A percentile compares a stretch with the other conserved stretches of the same genome.
Conservation (phyloP, 148 eudicot species). For the Bassia scoparia region DNA sequence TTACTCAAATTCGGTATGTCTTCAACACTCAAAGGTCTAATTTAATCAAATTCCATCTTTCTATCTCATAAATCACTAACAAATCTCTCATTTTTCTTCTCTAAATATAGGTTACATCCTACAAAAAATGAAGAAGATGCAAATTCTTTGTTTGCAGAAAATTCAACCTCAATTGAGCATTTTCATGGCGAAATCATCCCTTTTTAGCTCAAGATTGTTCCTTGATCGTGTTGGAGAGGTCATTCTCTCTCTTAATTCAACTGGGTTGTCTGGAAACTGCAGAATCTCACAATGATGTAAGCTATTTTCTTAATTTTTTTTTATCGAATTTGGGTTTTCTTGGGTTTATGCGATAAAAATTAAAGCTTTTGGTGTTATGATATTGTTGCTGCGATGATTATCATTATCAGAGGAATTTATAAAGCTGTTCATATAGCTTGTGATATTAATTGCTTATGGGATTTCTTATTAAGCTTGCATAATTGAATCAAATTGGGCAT, state of each 20-base stretch:
- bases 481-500: neutral
- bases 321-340: neutral
- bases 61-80: too few relatives aligned
- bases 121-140: constrained; percentile 15
- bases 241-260: constrained; percentile 42
- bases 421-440: too few relatives aligned
- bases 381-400: neutral
- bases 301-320: constrained; percentile 16
- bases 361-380: neutral
- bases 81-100: too few relatives aligned
- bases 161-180: constrained; percentile 6
- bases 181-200: constrained; percentile 27
- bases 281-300: constrained; percentile 38
- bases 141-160: constrained; percentile 16
- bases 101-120: too few relatives aligned
- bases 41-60: too few relatives aligned
- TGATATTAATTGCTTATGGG: too few relatives aligned
- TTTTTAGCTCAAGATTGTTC: constrained; percentile 35
- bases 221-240: constrained; percentile 65
- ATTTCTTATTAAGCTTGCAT: neutral
- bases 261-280: constrained; percentile 50
- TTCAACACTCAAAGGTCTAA: too few relatives aligned
- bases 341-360: neutral
- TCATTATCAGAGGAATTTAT: too few relatives aligned
- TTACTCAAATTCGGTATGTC: too few relatives aligned